These are phyloP conservation scores for Quercus mongolica DNA, from an alignment of 306 rosid species.

Conservation along the genomic window DNA sequence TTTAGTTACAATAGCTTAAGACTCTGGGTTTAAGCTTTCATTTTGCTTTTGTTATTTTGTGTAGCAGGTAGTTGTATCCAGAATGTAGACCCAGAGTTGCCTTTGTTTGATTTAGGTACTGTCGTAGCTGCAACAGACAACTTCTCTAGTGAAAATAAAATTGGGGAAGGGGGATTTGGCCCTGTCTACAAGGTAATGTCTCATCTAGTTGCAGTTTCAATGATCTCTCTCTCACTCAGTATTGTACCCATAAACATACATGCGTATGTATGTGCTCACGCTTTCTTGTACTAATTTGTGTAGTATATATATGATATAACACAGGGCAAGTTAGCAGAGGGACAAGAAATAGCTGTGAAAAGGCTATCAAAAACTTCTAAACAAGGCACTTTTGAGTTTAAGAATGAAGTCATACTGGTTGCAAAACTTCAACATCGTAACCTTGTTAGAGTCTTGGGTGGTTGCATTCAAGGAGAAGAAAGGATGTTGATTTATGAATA, in stretches of 20 bases:
- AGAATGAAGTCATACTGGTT: slow-evolving; percentile 36
- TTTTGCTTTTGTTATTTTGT: no score
- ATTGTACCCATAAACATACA: no score
- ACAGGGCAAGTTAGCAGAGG: slow-evolving; percentile 40
- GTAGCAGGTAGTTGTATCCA: neutral
- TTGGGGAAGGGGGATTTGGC: slow-evolving; percentile 64
- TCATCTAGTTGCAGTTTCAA: no score
- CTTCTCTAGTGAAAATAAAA: slow-evolving; percentile 29
- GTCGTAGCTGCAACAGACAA: slow-evolving; percentile 34
- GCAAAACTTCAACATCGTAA: slow-evolving; percentile 44
- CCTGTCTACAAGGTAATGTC: slow-evolving; percentile 44
- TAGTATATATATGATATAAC: neutral
- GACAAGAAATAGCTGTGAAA: slow-evolving; percentile 56
- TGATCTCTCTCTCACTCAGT: no score
- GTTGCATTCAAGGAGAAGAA: slow-evolving; percentile 37
- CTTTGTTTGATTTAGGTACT: slow-evolving; percentile 22
- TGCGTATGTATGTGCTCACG: no score
- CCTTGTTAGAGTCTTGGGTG: slow-evolving; percentile 37
- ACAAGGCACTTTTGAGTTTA: slow-evolving; percentile 44
- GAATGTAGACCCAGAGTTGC: slow-evolving; percentile 24
- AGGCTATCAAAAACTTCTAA: slow-evolving; percentile 36
- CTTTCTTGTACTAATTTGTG: no score
- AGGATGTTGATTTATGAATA: slow-evolving; percentile 42
- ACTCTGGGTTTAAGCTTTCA: no score
- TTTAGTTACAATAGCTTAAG: no score